Base-by-base conservation (phyloP, 352 stramenopile genomes). In the Pythium dissotocum region DNA sequence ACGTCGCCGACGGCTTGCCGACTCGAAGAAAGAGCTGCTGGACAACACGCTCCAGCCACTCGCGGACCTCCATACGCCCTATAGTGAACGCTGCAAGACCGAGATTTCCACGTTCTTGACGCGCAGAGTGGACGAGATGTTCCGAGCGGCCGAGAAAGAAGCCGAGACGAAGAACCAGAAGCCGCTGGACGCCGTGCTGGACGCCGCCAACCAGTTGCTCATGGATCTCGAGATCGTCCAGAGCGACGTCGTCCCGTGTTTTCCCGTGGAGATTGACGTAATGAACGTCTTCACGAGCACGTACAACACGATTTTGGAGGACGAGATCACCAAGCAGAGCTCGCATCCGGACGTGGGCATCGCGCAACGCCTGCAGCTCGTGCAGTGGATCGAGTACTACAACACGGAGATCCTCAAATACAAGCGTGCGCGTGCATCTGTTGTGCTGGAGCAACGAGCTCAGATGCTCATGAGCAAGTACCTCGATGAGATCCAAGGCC, bases 351-450 rank as follows among this genome's bases (percentile, higher is more conserved):
- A 93, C 35, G 71, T 94, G 1, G 80, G 87, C 4, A 87, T 94
- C 44, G 83, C 82, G 0, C 81, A 94, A 36, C 87, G 85, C 0
- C 70, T 95, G 5, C 85, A 95, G 52, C 72, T 95, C 30, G 81
- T 95, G 18, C 87, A 95, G 66, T 95, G 87, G 87, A 93, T 95
- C 44, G 87, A 95, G 53, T 94, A 93, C 67, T 95, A 93, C 76
- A 95, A 95, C 71, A 73, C 75, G 0, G 85, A 95, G 71, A 89
- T 95, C 30, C 81, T 88, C 72, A 94, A 91, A 67, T 93, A 91
- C 79, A 91, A 90, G 57, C 81, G 85, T 8, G 85, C 84, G 0
- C 75, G 82, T 6, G 79, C 85, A 1, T 95, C 87, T 6, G 77
- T 80, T 4, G 77, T 94, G 6, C 70, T 95, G 21, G 80, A 88